phyloP scores from a whole-genome alignment of 371 early-diverging fungal species.

The Mucor velutinosus region DNA sequence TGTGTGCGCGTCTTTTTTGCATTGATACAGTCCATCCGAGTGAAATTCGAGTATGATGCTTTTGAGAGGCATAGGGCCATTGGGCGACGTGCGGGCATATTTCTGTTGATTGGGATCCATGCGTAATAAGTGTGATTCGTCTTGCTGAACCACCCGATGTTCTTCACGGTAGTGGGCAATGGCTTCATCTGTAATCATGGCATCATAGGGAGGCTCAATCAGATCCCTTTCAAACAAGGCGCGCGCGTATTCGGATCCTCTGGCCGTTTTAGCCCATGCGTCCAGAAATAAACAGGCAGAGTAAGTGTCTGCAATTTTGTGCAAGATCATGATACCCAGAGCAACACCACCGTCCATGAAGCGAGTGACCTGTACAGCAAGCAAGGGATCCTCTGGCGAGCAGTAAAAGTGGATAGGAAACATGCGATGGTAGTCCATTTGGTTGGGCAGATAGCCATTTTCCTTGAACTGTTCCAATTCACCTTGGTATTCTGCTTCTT shows the following conservation, averaged over 20 bases:
- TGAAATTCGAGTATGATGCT: slow-evolving; percentile 39
- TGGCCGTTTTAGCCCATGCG: slow-evolving; percentile 39
- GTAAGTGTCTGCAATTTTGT: slow-evolving; percentile 43
- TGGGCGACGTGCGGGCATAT: slow-evolving; percentile 30
- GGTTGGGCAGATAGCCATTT: slow-evolving; percentile 37
- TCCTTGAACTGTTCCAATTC: slow-evolving; percentile 21
- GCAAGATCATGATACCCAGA: slow-evolving; percentile 40
- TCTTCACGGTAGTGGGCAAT: slow-evolving; percentile 39
- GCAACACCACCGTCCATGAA: slow-evolving; percentile 44
- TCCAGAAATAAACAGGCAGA: slow-evolving; percentile 38
- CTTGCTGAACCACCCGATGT: slow-evolving; percentile 18
- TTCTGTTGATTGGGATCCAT: slow-evolving; percentile 32
- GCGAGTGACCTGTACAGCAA: slow-evolving; percentile 38
- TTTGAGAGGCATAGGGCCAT: slow-evolving; percentile 39
- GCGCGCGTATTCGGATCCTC: slow-evolving; percentile 16
- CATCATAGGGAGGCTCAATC: slow-evolving; percentile 23
- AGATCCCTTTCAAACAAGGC: slow-evolving; percentile 25
- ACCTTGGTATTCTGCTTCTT: slow-evolving; percentile 38
- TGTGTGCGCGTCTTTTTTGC: slow-evolving; percentile 43
- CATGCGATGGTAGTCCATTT: slow-evolving; percentile 44
- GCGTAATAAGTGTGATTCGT: not conserved
- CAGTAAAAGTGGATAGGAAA: slow-evolving; percentile 49
- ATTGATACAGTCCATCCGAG: slow-evolving; percentile 32
- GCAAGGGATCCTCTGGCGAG: slow-evolving; percentile 32
- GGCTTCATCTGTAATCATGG: slow-evolving; percentile 30